Conservation (phyloP, 192 early-diverging fungal species). For the Rhizophagus sp. region DNA sequence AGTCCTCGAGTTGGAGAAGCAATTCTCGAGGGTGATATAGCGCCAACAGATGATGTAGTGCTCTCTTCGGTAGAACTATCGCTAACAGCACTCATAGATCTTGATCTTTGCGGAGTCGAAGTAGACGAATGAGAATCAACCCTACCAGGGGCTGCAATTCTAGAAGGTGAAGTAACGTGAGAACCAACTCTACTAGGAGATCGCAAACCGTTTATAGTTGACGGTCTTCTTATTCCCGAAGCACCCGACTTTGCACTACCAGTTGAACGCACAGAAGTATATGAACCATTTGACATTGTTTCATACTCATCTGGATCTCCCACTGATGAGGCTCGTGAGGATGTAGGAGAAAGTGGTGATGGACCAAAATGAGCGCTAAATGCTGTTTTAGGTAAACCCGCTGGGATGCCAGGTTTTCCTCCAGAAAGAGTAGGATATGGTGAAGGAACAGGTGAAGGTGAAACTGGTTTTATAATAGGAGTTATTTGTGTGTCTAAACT, state of each 20-base stretch:
- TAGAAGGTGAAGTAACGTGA: background rate
- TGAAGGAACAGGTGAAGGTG: slow-evolving; percentile 24
- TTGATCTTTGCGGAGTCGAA: background rate
- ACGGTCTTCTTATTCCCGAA: slow-evolving; percentile 7
- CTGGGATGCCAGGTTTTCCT: slow-evolving; percentile 10
- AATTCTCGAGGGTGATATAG: slow-evolving; percentile 16
- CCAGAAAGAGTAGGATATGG: background rate
- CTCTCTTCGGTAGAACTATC: slow-evolving; percentile 31
- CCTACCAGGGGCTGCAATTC: slow-evolving; percentile 16
- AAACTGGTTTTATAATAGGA: slow-evolving; percentile 22
- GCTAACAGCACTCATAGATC: slow-evolving; percentile 22
- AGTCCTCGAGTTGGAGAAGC: slow-evolving; percentile 16
- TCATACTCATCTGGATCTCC: slow-evolving; percentile 30
- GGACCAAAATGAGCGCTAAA: slow-evolving; percentile 11
- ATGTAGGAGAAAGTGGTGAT: slow-evolving; percentile 27
- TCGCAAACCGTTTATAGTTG: slow-evolving; percentile 14
- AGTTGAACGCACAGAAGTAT: slow-evolving; percentile 23
- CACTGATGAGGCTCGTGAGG: slow-evolving; percentile 26
- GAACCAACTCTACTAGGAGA: slow-evolving; percentile 9
- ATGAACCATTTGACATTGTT: slow-evolving; percentile 30
- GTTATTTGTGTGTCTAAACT: slow-evolving; percentile 20
- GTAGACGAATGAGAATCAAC: background rate
- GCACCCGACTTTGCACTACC: slow-evolving; percentile 18
- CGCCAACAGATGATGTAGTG: slow-evolving; percentile 21
- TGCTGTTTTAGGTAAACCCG: slow-evolving; percentile 16